Evolutionary conservation across 768 basidiomycete species (phyloP).

Genomic region (Leccinum aurantiacum): DNA sequence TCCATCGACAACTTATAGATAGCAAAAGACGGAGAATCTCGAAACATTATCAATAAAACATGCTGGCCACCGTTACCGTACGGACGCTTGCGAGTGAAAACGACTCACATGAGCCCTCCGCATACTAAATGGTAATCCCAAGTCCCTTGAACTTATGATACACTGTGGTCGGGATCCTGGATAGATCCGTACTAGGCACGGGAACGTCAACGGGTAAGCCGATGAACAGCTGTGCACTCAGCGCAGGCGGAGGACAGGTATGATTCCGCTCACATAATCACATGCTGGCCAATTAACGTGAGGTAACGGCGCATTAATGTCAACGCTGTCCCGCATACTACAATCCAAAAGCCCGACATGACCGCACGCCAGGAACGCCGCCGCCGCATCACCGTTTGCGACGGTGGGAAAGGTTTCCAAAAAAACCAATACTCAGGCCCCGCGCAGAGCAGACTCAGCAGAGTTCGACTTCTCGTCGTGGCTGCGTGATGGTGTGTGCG

Average conservation of each 20-base stretch:
- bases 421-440: slow-evolving; percentile 6
- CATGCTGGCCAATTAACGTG: neutral
- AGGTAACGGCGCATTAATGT: slow-evolving; percentile 4
- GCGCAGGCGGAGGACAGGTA: neutral
- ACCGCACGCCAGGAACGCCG: slow-evolving; percentile 5
- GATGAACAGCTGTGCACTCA: neutral
- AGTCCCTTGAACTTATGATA: neutral
- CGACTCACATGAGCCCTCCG: neutral
- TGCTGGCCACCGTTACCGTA: slow-evolving; percentile 1
- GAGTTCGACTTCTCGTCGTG: neutral
- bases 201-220: neutral
- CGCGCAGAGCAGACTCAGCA: slow-evolving; percentile 2
- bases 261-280: neutral
- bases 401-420: neutral
- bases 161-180: slow-evolving; percentile 3
- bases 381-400: neutral
- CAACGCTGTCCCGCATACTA: slow-evolving; percentile 1
- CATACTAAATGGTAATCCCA: neutral
- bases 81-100: slow-evolving; percentile 6
- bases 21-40: neutral
- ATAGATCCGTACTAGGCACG: slow-evolving; percentile 18
- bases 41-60: slow-evolving; percentile 4
- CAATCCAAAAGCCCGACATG: neutral
- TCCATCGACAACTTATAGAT: neutral
- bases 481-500: neutral